A percentile compares a stretch with the other conserved stretches of the same genome.
phyloP scores from a whole-genome alignment of 2,329 filamentous ascomycete species.

The Fusarium subglutinans region DNA sequence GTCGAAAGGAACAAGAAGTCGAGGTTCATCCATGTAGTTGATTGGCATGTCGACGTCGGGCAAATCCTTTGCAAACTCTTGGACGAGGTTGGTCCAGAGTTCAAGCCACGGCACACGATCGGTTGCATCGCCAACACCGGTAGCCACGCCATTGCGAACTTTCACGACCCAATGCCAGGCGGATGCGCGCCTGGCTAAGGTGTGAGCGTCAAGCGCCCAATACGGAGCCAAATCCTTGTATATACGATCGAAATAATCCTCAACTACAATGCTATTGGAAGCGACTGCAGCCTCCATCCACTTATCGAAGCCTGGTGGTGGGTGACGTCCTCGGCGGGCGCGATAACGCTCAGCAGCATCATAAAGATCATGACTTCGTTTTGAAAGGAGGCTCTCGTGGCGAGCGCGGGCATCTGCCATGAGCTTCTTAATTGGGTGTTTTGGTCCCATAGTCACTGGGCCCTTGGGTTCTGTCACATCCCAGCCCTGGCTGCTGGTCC shows the following conservation, averaged over 20 bases:
- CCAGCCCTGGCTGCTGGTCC: conserved; percentile 43
- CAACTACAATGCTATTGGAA: conserved; percentile 64
- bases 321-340: conserved; percentile 64
- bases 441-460: conserved; percentile 37
- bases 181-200: conserved; percentile 52
- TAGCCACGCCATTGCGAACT: conserved; percentile 57
- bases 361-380: conserved; percentile 58
- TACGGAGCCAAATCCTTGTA: conserved; percentile 70
- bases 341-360: conserved; percentile 66
- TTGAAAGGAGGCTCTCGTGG: conserved; percentile 54
- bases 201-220: conserved; percentile 62
- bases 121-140: conserved; percentile 50
- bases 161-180: conserved; percentile 57
- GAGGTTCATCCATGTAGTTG: conserved; percentile 71
- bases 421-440: conserved; percentile 62
- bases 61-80: conserved; percentile 61
- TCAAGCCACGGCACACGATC: conserved; percentile 56
- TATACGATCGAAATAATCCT: conserved; percentile 72
- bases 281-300: conserved; percentile 66
- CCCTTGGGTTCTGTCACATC: conserved; percentile 36
- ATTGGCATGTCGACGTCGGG: conserved; percentile 75
- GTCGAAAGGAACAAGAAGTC: conserved; percentile 69
- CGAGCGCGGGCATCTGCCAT: conserved; percentile 56
- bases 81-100: conserved; percentile 60
- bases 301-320: conserved; percentile 69